These are phyloP conservation scores for Exophiala viscosa DNA, from an alignment of 2,329 filamentous ascomycete species.

Conservation along the genomic window DNA sequence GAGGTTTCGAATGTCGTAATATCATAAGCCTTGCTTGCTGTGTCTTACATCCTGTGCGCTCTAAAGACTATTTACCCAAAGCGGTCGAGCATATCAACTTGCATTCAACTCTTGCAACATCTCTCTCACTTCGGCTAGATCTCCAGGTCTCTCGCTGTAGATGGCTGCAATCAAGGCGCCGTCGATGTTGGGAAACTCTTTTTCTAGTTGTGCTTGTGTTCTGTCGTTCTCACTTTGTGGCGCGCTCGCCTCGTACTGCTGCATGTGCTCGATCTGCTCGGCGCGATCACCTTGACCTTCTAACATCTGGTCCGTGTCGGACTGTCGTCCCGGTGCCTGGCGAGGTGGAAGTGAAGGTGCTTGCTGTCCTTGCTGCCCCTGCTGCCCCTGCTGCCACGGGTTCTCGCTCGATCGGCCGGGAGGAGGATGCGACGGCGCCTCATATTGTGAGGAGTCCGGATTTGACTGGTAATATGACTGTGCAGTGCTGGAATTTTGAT, in stretches of 20 bases:
- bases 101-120: slow-evolving; percentile 28
- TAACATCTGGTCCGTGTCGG: slow-evolving; percentile 25
- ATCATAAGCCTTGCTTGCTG: too few species aligned
- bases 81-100: neutral
- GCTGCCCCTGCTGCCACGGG: slow-evolving; percentile 18
- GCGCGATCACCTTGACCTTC: slow-evolving; percentile 22
- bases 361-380: slow-evolving; percentile 13
- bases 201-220: slow-evolving; percentile 26
- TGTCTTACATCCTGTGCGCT: too few species aligned
- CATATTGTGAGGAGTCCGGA: neutral
- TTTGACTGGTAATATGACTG: slow-evolving; percentile 34
- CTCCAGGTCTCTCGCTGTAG: slow-evolving; percentile 24
- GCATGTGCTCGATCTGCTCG: slow-evolving; percentile 28
- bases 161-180: slow-evolving; percentile 29
- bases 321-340: slow-evolving; percentile 12
- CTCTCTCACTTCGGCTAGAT: slow-evolving; percentile 25
- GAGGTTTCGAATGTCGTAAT: too few species aligned
- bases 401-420: neutral
- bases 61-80: too few species aligned
- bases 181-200: slow-evolving; percentile 30
- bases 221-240: slow-evolving; percentile 24
- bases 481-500: slow-evolving; percentile 26
- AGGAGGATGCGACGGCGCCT: neutral
- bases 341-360: slow-evolving; percentile 6
- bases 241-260: slow-evolving; percentile 26